Conservation (phyloP, 139 green algal species). For the Closterium sp. region DNA sequence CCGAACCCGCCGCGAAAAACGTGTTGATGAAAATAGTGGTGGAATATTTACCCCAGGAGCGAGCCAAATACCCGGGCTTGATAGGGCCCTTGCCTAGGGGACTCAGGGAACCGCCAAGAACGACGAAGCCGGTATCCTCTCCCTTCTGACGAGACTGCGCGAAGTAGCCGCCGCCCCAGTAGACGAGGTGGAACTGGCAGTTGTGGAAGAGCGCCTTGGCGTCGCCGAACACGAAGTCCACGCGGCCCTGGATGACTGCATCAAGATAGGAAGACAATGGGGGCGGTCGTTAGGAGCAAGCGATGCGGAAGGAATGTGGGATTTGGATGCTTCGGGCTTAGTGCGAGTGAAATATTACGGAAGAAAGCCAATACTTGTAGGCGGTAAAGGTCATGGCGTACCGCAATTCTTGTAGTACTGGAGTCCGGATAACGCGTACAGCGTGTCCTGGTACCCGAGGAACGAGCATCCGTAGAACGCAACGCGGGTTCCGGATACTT, state of each 20-base stretch:
- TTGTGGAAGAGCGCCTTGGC: conserved; percentile 5
- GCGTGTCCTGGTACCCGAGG: conserved; percentile 7
- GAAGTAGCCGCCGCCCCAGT: background rate
- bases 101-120: background rate
- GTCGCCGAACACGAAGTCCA: background rate
- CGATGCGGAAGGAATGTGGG: too few species aligned
- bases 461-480: background rate
- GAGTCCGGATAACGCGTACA: conserved; percentile 5
- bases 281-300: too few species aligned
- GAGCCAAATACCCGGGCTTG: background rate
- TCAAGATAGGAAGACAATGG: background rate
- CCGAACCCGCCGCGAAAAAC: background rate
- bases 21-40: background rate
- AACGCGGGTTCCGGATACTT: background rate
- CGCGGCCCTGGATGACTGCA: background rate
- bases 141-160: background rate
- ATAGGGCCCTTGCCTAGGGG: background rate
- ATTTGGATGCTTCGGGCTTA: too few species aligned
- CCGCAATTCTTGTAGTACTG: conserved; percentile 37
- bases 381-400: background rate
- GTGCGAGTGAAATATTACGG: too few species aligned
- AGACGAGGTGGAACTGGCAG: background rate
- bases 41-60: background rate
- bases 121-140: background rate
- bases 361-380: too few species aligned